These are phyloP conservation scores for Acanthamoeba lenticulata DNA, from an alignment of 208 protist species.

Conservation along the genomic window DNA sequence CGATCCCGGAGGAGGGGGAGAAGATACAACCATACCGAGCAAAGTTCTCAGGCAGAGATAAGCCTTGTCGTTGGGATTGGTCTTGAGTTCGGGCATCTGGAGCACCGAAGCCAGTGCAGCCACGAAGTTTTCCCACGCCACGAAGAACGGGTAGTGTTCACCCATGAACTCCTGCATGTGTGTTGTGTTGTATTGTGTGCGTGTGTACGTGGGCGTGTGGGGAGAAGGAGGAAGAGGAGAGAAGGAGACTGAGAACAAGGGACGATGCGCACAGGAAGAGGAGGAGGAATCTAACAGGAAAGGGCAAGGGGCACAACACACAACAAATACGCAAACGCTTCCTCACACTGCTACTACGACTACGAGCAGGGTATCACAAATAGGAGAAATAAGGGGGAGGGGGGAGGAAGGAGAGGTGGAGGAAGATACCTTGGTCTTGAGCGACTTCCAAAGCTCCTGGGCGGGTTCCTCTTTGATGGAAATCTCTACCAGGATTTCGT, in stretches of 20 bases:
- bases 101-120: neutral
- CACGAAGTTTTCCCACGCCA: slow-evolving; percentile 25
- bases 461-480: slow-evolving; percentile 40
- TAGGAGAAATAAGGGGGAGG: too few relatives aligned
- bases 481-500: slow-evolving; percentile 34
- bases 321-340: too few relatives aligned
- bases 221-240: neutral
- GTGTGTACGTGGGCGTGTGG: neutral
- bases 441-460: neutral
- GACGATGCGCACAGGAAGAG: too few relatives aligned
- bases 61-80: neutral
- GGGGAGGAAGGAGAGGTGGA: too few relatives aligned
- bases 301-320: too few relatives aligned
- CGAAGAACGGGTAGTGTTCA: slow-evolving; percentile 54
- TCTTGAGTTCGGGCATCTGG: neutral
- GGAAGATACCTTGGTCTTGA: slow-evolving; percentile 59
- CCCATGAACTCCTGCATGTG: slow-evolving; percentile 20
- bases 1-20: neutral
- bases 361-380: too few relatives aligned
- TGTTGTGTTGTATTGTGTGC: too few relatives aligned
- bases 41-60: slow-evolving; percentile 50
- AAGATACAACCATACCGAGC: neutral
- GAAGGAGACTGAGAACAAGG: neutral
- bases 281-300: too few relatives aligned
- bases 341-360: too few relatives aligned